These are phyloP conservation scores for Diaporthe longicolla DNA, from an alignment of 2,329 filamentous ascomycete genomes.

Conservation along the genomic window DNA sequence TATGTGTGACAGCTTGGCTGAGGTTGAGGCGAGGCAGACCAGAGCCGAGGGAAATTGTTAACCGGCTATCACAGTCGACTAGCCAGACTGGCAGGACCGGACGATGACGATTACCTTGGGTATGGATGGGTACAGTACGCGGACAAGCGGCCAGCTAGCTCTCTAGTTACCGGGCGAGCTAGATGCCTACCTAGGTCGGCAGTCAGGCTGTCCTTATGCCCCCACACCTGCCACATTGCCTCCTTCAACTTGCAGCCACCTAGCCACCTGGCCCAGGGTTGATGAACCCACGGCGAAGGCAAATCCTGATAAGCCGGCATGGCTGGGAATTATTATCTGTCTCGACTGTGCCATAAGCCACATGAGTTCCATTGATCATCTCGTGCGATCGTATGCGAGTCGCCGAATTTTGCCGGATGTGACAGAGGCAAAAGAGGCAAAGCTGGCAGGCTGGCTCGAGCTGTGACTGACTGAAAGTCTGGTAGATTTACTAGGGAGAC, in stretches of 20 bases:
- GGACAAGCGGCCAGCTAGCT: not conserved
- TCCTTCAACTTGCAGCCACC: not conserved
- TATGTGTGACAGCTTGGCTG: conserved; percentile 10
- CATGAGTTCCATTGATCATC: not conserved
- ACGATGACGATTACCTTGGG: not conserved
- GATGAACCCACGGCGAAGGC: not conserved
- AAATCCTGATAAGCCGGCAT: not conserved
- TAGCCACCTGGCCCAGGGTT: not conserved
- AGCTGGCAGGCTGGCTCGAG: too few species aligned
- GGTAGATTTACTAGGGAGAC: not conserved
- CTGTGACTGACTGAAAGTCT: not conserved
- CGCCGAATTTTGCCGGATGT: conserved; percentile 16
- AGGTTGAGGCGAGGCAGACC: conserved; percentile 1
- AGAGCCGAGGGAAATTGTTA: conserved; percentile 3
- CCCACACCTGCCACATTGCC: not conserved
- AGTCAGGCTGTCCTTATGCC: not conserved
- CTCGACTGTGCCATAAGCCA: too few species aligned
- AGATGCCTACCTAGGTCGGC: not conserved
- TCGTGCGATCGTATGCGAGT: conserved; percentile 1
- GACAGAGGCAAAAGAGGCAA: not conserved
- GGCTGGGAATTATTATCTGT: too few species aligned
- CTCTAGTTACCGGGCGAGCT: not conserved
- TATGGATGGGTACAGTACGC: too few species aligned
- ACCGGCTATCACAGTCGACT: conserved; percentile 4
- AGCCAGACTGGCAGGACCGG: too few species aligned